These are phyloP conservation scores for Chalaropsis ovoidea DNA, from an alignment of 2,329 filamentous ascomycete species.

Conservation along the genomic window DNA sequence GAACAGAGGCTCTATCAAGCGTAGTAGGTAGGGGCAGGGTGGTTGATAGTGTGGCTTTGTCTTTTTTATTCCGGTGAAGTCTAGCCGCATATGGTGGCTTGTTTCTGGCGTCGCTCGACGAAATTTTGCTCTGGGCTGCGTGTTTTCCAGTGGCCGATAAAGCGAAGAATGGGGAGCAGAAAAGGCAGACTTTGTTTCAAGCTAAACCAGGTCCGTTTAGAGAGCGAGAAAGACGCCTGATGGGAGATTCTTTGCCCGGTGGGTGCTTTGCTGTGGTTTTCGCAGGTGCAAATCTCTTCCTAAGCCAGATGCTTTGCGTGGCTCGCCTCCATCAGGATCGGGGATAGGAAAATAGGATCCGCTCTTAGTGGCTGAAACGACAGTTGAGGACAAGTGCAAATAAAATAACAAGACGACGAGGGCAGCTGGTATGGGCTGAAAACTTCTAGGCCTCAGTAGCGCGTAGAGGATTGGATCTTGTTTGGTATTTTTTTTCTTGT, in stretches of 20 bases:
- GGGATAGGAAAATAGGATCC: not conserved
- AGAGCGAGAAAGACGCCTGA: not conserved
- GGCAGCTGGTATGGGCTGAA: not conserved
- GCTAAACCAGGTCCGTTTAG: not conserved
- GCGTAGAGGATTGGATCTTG: not conserved
- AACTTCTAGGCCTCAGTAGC: not conserved
- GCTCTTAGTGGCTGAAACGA: constrained; percentile 9
- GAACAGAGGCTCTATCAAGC: constrained; percentile 10
- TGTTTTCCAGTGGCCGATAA: not conserved
- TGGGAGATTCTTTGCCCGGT: not conserved
- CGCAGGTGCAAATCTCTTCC: not conserved
- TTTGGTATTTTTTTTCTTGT: not conserved
- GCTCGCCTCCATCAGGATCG: constrained; percentile 1
- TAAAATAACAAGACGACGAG: not conserved
- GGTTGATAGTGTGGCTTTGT: not conserved
- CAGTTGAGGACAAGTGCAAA: not conserved
- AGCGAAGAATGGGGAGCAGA: not conserved
- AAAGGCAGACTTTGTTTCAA: constrained; percentile 4
- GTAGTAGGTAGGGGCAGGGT: not conserved
- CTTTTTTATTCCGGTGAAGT: not conserved
- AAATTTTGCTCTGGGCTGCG: not conserved
- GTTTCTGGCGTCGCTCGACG: not conserved
- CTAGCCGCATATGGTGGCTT: constrained; percentile 2
- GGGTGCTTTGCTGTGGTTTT: not conserved
- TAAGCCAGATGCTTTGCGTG: constrained; percentile 1